Percentiles rank a stretch among this genome's conserved stretches.
Conservation (phyloP, 495 filamentous ascomycete species). For the Lasiosphaeris hirsuta region DNA sequence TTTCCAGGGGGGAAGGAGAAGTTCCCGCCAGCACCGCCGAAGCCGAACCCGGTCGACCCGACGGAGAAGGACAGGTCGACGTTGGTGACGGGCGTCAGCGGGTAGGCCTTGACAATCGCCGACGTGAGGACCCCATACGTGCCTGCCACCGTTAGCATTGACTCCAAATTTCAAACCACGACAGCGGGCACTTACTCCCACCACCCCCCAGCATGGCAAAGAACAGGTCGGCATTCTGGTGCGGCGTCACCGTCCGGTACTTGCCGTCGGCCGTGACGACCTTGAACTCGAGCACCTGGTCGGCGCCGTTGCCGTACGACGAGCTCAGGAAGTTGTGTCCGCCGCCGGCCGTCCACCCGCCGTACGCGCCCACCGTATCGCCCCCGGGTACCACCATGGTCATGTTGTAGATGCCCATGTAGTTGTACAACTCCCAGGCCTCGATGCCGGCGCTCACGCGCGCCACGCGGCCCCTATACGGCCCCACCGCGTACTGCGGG, state of each 20-base stretch:
- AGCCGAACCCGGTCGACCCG: not conserved
- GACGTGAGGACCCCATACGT: slow-evolving; percentile 56
- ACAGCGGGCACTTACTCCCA: slow-evolving; percentile 24
- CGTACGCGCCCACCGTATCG: slow-evolving; percentile 30
- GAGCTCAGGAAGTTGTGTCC: slow-evolving; percentile 52
- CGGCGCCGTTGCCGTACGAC: slow-evolving; percentile 50
- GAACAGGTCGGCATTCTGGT: slow-evolving; percentile 52
- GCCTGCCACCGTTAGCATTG: slow-evolving; percentile 26
- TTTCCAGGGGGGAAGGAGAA: slow-evolving; percentile 29
- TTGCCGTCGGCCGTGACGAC: slow-evolving; percentile 53
- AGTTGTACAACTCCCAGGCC: slow-evolving; percentile 37
- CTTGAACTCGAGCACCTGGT: slow-evolving; percentile 47
- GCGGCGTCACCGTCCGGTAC: slow-evolving; percentile 47
- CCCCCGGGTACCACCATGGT: slow-evolving; percentile 44
- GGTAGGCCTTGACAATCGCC: slow-evolving; percentile 41
- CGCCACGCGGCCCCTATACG: slow-evolving; percentile 38
- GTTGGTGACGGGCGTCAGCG: slow-evolving; percentile 27
- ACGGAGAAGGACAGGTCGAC: slow-evolving; percentile 19
- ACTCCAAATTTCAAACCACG: not conserved
- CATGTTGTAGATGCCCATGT: slow-evolving; percentile 32
- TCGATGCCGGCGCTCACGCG: slow-evolving; percentile 44
- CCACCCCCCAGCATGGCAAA: slow-evolving; percentile 53
- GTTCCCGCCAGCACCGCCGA: slow-evolving; percentile 13
- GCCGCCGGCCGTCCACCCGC: slow-evolving; percentile 41
- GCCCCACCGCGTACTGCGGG: slow-evolving; percentile 33